These are phyloP conservation scores for Lasiodiplodia gonubiensis DNA, from an alignment of 2,329 filamentous ascomycete genomes.

Conservation along the genomic window DNA sequence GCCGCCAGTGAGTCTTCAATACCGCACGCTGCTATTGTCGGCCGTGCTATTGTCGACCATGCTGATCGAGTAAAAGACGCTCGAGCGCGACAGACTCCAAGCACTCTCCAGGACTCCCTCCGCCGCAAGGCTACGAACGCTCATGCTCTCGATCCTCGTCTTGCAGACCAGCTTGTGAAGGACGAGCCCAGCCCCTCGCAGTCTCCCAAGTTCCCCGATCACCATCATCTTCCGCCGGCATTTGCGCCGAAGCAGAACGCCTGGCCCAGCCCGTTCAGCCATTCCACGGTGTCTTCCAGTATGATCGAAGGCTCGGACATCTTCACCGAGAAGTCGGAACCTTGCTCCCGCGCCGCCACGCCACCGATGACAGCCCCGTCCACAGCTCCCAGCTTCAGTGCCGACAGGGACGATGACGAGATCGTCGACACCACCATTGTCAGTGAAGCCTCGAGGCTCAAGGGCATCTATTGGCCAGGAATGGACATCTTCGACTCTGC, in stretches of 20 bases:
- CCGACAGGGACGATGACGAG: neutral
- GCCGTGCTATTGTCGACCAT: neutral
- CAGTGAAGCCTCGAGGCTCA: slow-evolving; percentile 60
- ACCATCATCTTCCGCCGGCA: slow-evolving; percentile 35
- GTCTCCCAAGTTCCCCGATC: slow-evolving; percentile 37
- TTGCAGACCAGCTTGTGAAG: slow-evolving; percentile 45
- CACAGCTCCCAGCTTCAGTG: neutral
- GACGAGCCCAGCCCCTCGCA: slow-evolving; percentile 42
- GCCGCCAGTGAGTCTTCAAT: slow-evolving; percentile 14
- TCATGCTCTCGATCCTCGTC: slow-evolving; percentile 42
- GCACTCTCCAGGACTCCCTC: slow-evolving; percentile 4
- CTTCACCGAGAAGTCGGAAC: slow-evolving; percentile 18
- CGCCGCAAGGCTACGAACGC: slow-evolving; percentile 33
- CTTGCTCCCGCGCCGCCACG: slow-evolving; percentile 3
- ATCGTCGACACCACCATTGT: slow-evolving; percentile 29
- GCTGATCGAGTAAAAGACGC: slow-evolving; percentile 12
- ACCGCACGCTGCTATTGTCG: neutral
- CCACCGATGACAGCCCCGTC: neutral
- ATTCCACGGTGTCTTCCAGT: slow-evolving; percentile 3
- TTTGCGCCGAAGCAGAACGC: slow-evolving; percentile 46
- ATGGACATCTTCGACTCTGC: slow-evolving; percentile 85
- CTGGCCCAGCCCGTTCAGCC: slow-evolving; percentile 37
- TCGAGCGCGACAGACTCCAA: slow-evolving; percentile 8
- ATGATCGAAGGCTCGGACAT: slow-evolving; percentile 15
- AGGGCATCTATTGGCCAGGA: slow-evolving; percentile 75